Evolutionary conservation across 768 basidiomycete species (phyloP).

Genomic region (Calvatia gigantea): DNA sequence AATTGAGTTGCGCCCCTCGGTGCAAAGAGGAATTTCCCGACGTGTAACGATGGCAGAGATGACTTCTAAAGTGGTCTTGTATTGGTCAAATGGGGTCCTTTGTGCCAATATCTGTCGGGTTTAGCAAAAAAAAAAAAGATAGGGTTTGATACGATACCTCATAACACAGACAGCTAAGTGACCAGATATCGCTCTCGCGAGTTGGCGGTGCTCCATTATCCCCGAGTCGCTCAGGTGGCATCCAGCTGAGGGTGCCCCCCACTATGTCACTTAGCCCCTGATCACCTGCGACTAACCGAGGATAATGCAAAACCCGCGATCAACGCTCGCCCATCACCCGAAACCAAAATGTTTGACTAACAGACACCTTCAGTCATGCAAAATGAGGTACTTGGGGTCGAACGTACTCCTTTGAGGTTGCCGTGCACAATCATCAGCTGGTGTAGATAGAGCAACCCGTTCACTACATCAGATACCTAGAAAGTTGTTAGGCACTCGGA

Average conservation of each 20-base stretch:
- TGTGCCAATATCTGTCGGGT: not conserved
- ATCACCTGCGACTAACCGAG: not conserved
- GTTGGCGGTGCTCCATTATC: not conserved
- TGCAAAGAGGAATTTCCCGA: not conserved
- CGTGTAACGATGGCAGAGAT: not conserved
- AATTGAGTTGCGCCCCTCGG: not conserved
- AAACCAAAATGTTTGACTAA: not conserved
- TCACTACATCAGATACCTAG: not conserved
- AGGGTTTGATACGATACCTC: not conserved
- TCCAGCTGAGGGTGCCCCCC: not conserved
- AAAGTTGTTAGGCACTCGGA: no score
- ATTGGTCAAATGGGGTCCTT: not conserved
- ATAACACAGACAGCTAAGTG: constrained; percentile 1
- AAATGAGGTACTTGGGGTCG: no score
- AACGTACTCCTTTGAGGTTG: no score
- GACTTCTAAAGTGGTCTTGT: not conserved
- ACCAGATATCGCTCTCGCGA: not conserved
- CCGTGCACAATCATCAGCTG: not conserved
- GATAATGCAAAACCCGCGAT: not conserved
- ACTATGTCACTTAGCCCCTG: not conserved
- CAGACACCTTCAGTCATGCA: no score
- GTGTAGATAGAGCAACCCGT: not conserved
- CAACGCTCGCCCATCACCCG: no score
- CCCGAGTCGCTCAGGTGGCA: not conserved
- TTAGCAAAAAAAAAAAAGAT: not conserved